Conservation (phyloP, 2,329 filamentous ascomycete species). For the Talaromyces sp. region DNA sequence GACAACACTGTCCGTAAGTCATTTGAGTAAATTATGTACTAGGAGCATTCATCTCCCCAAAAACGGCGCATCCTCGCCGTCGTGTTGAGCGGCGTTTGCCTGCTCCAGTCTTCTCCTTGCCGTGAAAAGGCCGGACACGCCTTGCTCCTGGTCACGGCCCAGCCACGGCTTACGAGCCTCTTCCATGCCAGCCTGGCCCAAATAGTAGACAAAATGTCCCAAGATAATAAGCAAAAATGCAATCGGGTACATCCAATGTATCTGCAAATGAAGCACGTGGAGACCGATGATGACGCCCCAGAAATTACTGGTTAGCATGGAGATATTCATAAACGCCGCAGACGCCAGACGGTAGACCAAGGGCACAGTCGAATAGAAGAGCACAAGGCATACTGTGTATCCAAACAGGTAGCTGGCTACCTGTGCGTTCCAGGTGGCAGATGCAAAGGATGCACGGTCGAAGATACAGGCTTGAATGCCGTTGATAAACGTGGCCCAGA, state of each 20-base stretch:
- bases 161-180: constrained; percentile 95
- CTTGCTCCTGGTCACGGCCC: constrained; percentile 75
- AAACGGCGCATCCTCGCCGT: background rate
- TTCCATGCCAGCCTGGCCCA: constrained; percentile 73
- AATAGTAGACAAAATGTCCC: constrained; percentile 81
- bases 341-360: constrained; percentile 82
- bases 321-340: constrained; percentile 96
- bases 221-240: constrained; percentile 89
- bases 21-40: background rate
- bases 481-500: constrained; percentile 87
- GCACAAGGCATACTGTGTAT: constrained; percentile 72
- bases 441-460: constrained; percentile 66
- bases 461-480: constrained; percentile 88
- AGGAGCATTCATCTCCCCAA: background rate
- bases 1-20: background rate
- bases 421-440: constrained; percentile 58
- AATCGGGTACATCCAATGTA: constrained; percentile 91
- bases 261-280: constrained; percentile 69
- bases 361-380: constrained; percentile 86
- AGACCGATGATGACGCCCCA: constrained; percentile 94
- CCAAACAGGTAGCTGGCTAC: constrained; percentile 81
- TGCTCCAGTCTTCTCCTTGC: constrained; percentile 66
- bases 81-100: background rate
- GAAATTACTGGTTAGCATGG: constrained; percentile 87
- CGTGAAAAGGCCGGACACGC: constrained; percentile 74